Conservation (phyloP, 1,284 basidiomycete genomes). For the Kwoniella shivajii region DNA sequence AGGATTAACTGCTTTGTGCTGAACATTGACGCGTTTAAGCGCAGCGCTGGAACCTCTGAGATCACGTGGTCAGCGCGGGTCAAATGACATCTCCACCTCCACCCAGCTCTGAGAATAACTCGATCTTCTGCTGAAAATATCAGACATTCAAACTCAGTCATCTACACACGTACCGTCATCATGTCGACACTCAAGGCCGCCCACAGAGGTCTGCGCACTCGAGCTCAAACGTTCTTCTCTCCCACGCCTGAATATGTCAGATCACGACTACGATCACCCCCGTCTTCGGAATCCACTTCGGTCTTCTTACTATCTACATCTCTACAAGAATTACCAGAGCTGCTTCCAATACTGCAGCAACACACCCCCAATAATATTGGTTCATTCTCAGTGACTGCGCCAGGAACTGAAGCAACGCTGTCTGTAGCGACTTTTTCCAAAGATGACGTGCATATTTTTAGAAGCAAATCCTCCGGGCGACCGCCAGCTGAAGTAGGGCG, state of each 20-base stretch:
- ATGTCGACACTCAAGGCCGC: background rate
- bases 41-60: too few species aligned
- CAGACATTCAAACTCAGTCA: too few species aligned
- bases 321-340: constrained; percentile 22
- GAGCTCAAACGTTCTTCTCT: constrained; percentile 34
- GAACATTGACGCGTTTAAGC: too few species aligned
- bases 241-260: constrained; percentile 25
- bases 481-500: constrained; percentile 45
- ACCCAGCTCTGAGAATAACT: too few species aligned
- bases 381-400: constrained; percentile 31
- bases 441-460: constrained; percentile 17
- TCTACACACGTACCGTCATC: background rate
- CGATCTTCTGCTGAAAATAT: too few species aligned
- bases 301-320: constrained; percentile 44
- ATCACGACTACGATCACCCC: constrained; percentile 12
- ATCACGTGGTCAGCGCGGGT: too few species aligned
- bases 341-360: constrained; percentile 26
- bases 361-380: constrained; percentile 29
- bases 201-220: constrained; percentile 11
- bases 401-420: constrained; percentile 27
- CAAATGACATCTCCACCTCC: too few species aligned
- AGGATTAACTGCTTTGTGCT: too few species aligned
- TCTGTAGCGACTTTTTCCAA: constrained; percentile 38
- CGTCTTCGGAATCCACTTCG: constrained; percentile 11
- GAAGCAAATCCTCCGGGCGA: constrained; percentile 30